A percentile compares a stretch with the other conserved stretches of the same genome.
Conservation (phyloP, 164 flowering plant genomes). For the Buxus sempervirens region DNA sequence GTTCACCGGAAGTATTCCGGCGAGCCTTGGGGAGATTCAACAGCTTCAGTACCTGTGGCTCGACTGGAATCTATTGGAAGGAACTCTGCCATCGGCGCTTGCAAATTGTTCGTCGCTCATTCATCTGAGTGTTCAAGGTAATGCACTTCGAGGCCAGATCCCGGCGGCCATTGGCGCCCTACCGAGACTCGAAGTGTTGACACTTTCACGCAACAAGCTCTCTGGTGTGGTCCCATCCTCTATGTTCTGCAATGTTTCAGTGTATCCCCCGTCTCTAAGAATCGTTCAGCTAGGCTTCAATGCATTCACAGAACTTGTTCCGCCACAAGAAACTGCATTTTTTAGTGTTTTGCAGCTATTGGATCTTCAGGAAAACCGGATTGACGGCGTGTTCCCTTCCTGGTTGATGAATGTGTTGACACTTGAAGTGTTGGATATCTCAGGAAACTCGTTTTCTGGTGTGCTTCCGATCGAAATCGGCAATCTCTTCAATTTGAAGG, state of each 20-base stretch:
- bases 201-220: conserved; percentile 11
- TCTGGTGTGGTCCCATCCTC: conserved; percentile 31
- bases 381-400: conserved; percentile 19
- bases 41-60: conserved; percentile 63
- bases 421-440: conserved; percentile 24
- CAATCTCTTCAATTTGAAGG: neutral
- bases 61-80: conserved; percentile 55
- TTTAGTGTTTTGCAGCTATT: conserved; percentile 22
- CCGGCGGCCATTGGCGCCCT: conserved; percentile 59
- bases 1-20: conserved; percentile 64
- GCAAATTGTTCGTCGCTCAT: conserved; percentile 69
- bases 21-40: conserved; percentile 53
- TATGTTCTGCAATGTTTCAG: conserved; percentile 21
- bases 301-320: conserved; percentile 21
- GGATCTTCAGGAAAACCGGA: conserved; percentile 24
- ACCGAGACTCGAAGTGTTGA: conserved; percentile 50
- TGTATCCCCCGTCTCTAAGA: conserved; percentile 17
- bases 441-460: conserved; percentile 41
- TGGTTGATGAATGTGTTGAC: conserved; percentile 18
- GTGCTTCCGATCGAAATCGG: conserved; percentile 43
- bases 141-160: conserved; percentile 51
- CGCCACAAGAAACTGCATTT: conserved; percentile 1
- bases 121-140: conserved; percentile 66
- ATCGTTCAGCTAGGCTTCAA: conserved; percentile 27
- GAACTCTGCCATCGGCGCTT: conserved; percentile 76